Conservation (phyloP, 768 basidiomycete species). For the Amanita pallidorosea region DNA sequence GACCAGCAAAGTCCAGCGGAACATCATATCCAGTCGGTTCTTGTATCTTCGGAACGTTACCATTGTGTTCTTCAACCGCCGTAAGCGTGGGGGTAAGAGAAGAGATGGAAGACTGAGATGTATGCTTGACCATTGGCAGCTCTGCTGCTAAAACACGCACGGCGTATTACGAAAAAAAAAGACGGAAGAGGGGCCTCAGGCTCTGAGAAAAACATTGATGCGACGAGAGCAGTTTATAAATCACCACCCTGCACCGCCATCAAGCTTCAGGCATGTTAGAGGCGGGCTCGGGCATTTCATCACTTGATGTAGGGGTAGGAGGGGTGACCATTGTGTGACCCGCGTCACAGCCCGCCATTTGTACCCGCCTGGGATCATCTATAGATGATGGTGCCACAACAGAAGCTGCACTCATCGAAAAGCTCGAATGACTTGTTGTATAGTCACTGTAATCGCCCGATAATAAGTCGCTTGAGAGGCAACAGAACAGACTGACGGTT, state of each 20-base stretch:
- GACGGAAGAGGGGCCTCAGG: neutral
- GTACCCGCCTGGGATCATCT: too few species aligned
- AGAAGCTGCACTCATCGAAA: too few species aligned
- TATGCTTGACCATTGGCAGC: constrained; percentile 3
- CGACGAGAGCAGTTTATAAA: neutral
- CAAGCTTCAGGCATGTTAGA: too few species aligned
- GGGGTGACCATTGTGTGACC: too few species aligned
- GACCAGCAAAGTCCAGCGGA: neutral
- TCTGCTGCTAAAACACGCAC: neutral
- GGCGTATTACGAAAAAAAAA: neutral
- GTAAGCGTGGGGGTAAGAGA: neutral
- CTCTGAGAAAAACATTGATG: neutral
- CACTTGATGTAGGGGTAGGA: neutral
- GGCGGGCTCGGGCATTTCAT: neutral
- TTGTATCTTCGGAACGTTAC: neutral
- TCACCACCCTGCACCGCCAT: neutral
- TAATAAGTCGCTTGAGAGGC: too few species aligned
- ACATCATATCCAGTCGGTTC: neutral
- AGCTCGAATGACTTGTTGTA: too few species aligned
- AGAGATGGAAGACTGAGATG: constrained; percentile 1
- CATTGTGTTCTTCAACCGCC: neutral
- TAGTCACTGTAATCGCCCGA: too few species aligned
- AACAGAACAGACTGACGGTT: too few species aligned
- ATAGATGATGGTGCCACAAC: too few species aligned
- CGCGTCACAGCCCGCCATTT: too few species aligned